Base-by-base conservation (phyloP, 2,329 filamentous ascomycete species). In the Talaromyces islandicus region DNA sequence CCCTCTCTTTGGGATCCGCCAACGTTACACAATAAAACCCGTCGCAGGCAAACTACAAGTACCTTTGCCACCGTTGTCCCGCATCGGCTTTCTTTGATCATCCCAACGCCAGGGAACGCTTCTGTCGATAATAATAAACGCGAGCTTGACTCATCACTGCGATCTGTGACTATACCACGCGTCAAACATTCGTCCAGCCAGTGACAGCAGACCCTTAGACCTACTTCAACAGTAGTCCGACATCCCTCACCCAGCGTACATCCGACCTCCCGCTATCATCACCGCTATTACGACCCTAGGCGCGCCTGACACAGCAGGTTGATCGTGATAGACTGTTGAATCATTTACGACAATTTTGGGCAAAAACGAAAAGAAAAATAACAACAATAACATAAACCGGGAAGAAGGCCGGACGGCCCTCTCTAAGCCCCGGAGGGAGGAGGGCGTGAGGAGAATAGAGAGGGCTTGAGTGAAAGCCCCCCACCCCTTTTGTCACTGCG, bases 321-420 rank as follows among this genome's bases (percentile, higher is more conserved):
- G 9, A 52, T 52, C 14, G 24, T 10, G 27, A n/a, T 21, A 52
- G 27, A n/a, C 27, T 52, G n/a, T 55, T 58, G 56, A 57, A 62
- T 54, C 25, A 51, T 29, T 30, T n/a, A 43, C 38, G 38, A 66
- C 63, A 61, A 57, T 61, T 30, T 53, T 56, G 59, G 55, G 35
- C 5, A 38, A 62, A 55, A 64, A 69, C 63, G 35, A n/a, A n/a
- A n/a, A n/a, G n/a, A n/a, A n/a, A n/a, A n/a, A n/a, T n/a, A n/a
- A n/a, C n/a, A n/a, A 51, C 32, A 21, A 54, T n/a, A 14, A 58
- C 30, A 54, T 58, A 67, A 51, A 60, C 58, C 63, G 67, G 69
- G 70, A 70, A 66, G 71, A 70, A 71, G 71, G 71, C 71, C 71
- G 66, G 68, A 58, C 60, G 70, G 71, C 71, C 71, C 69, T 73